Conservation (phyloP, 2,329 filamentous ascomycete genomes). For the Aspergillus aculeatinus region DNA sequence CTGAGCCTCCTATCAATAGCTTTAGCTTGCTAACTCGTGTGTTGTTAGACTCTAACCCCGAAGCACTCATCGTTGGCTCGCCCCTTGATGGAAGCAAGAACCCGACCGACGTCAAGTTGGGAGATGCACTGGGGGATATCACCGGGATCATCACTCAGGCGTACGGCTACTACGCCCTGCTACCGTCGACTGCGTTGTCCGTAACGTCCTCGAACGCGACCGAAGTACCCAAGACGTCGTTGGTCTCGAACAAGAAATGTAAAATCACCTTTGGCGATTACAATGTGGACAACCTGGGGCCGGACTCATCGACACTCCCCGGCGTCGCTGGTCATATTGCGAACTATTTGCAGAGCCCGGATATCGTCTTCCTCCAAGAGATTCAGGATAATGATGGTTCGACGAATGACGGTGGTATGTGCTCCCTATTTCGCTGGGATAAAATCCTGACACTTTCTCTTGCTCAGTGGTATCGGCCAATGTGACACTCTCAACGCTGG, state of each 20-base stretch:
- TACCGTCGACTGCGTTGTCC: slow-evolving; percentile 60
- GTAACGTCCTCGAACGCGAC: slow-evolving; percentile 49
- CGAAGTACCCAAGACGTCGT: slow-evolving; percentile 52
- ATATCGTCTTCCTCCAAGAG: slow-evolving; percentile 68
- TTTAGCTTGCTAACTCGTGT: neutral
- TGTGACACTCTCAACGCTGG: slow-evolving; percentile 58
- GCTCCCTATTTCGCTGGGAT: neutral
- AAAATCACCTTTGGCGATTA: slow-evolving; percentile 64
- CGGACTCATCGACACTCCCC: slow-evolving; percentile 56
- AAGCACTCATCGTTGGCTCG: slow-evolving; percentile 63
- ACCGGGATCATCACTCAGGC: slow-evolving; percentile 66
- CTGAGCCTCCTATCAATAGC: neutral
- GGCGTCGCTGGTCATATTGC: slow-evolving; percentile 65
- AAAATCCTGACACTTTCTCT: neutral
- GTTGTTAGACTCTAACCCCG: slow-evolving; percentile 63
- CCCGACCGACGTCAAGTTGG: slow-evolving; percentile 60
- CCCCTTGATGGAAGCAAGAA: slow-evolving; percentile 67
- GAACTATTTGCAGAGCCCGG: slow-evolving; percentile 61
- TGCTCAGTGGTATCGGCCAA: slow-evolving; percentile 52
- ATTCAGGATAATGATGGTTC: slow-evolving; percentile 66
- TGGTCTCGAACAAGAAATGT: slow-evolving; percentile 53
- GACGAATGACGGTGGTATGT: slow-evolving; percentile 58
- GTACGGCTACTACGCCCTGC: slow-evolving; percentile 68
- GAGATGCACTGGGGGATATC: slow-evolving; percentile 64
- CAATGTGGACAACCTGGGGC: slow-evolving; percentile 68